Evolutionary conservation across 148 eudicot species (phyloP), one percentile per base, ranked within the genome.

Genomic region (Cornus kousa): DNA sequence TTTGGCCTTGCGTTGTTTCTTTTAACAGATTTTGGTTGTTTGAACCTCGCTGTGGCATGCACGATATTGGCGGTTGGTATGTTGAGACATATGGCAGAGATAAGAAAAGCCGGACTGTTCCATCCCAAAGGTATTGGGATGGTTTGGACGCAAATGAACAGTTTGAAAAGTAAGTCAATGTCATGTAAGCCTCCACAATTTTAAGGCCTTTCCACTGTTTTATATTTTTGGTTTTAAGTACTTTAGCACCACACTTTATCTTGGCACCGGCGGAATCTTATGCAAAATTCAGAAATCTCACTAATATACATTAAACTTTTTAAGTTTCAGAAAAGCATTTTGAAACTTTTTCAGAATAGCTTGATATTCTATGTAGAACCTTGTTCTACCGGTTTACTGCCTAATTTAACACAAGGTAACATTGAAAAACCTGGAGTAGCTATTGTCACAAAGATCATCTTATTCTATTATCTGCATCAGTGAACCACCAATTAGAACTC

Each of bases 41-140:
- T 84, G 99, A 95, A 81, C 99, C 99, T 72, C 98, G 99, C n/a
- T 91, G 97, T 88, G 87, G 92, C 75, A 84, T 84, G 86, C 99
- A 95, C 89, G 98, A 95, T 79, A 88, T 91, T 71, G 99, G 99
- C 59, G 99, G 99, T 75, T 95, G 99, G 99, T 95, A 93, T 82
- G 85, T 95, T 74, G 99, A 95, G 89, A 95, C 99, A 40, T 95
- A 80, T 83, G 98, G 97, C 32, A 86, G 85, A 80, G 94, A 93
- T 86, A 84, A 82, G 81, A 95, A 88, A 87, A 90, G 88, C 4
- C 85, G 83, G 33, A 95, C 79, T 77, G 82, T 92, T 64, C 92
- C 89, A 66, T 87, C 91, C 71, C 90, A 84, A 84, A 88, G 99
- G 84, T 86, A 80, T 82, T 95, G 99, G 99, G 97, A 93, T 84